Evolutionary conservation across 2,329 filamentous ascomycete species (phyloP), one percentile per base, ranked within the genome.

Genomic region (Trichoderma sp.): DNA sequence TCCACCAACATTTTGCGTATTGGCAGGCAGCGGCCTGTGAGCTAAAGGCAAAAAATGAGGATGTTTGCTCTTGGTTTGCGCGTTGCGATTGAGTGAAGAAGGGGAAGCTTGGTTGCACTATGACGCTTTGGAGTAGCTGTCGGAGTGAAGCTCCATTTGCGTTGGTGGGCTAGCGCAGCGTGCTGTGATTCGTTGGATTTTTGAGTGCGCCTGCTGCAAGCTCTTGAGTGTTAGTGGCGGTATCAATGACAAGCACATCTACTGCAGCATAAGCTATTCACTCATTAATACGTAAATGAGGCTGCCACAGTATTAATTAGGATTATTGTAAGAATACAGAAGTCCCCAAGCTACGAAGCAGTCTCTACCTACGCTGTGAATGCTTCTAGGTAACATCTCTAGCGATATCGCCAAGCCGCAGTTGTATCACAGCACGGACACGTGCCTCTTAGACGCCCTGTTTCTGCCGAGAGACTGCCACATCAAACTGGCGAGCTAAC

Each of bases 71-170:
- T 17, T 6, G 15, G 7, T 39, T 55, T 30, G 67, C 34, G 58
- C 13, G 64, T 34, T 50, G 13, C 36, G 28, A 3, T 50, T 30
- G 26, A 34, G 36, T 17, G n/a, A 66, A n/a, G 57, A 6, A 43
- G 9, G 17, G 4, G 17, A 67, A 58, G 50, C 53, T 58, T 58
- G 64, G 67, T 61, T 53, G 57, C 32, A 47, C 23, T 28, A 70
- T 70, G 68, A 70, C 59, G 68, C n/a, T 70, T 23, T 55, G 30
- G 68, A 36, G 58, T 20, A 32, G 59, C 61, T 70, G 13, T 26
- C 17, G 9, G 32, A 15, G 13, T 69, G 66, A 20, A 61, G 66
- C 36, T 47, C 15, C 34, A 32, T 20, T 5, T 59, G 28, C 11
- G 57, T 20, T 61, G 15, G 32, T n/a, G 32, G 28, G 6, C 23